These are phyloP conservation scores for Hypoxylon sp. DNA, from an alignment of 2,329 filamentous ascomycete species.

Conservation along the genomic window DNA sequence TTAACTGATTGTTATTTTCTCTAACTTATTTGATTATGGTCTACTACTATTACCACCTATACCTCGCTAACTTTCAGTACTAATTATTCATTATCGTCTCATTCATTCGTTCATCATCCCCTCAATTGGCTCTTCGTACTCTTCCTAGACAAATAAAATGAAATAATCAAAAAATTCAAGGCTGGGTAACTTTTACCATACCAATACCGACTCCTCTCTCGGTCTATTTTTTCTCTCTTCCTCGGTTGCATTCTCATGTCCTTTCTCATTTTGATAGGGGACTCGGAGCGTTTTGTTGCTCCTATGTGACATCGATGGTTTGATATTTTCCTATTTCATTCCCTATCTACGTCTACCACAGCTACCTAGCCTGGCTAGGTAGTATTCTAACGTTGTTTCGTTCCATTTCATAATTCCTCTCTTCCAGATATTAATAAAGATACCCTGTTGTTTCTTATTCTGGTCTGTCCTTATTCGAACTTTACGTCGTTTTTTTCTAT, in stretches of 20 bases:
- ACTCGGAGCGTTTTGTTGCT: slow-evolving; percentile 14
- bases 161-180: background rate
- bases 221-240: slow-evolving; percentile 25
- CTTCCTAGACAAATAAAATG: slow-evolving; percentile 8
- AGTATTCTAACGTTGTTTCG: slow-evolving; percentile 29
- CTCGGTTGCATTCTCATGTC: slow-evolving; percentile 28
- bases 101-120: too few relatives aligned
- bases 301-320: slow-evolving; percentile 27
- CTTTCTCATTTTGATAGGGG: slow-evolving; percentile 23
- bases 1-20: too few relatives aligned
- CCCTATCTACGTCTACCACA: slow-evolving; percentile 2
- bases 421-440: slow-evolving; percentile 20
- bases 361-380: slow-evolving; percentile 30
- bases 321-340: slow-evolving; percentile 1
- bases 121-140: too few relatives aligned
- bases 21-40: too few relatives aligned
- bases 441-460: slow-evolving; percentile 4
- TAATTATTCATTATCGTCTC: too few relatives aligned
- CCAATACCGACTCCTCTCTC: slow-evolving; percentile 26
- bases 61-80: too few relatives aligned
- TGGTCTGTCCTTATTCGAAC: slow-evolving; percentile 2
- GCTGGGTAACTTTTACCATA: slow-evolving; percentile 11
- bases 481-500: slow-evolving; percentile 7
- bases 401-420: slow-evolving; percentile 23
- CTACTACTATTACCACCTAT: too few relatives aligned